Evolutionary conservation across 768 basidiomycete genomes (phyloP), one percentile per base, ranked within the genome.

Genomic region (Suillus subaureus): DNA sequence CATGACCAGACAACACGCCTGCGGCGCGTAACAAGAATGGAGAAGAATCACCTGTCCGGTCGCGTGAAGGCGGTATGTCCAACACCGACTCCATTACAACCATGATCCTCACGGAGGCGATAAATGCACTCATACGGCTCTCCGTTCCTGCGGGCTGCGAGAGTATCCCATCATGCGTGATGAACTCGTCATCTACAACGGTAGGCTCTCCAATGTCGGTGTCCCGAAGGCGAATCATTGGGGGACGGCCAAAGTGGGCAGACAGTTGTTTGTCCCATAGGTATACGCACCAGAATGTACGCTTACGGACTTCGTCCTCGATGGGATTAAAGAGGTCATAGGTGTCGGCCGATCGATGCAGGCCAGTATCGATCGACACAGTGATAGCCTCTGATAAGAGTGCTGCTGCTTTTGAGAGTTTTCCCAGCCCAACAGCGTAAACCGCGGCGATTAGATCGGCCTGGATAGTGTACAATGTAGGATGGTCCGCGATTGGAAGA

Each of bases 251-350:
- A 74, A 97, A 96, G 76, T 94, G 91, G 65, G 92, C 91, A 13
- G 88, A 82, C 8, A 95, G 87, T 72, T 96, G 95, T 78, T 97
- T 97, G 78, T 97, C 96, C 96, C 96, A 97, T 60, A 93, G 85
- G 78, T 97, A 97, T 33, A 96, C 93, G 66, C 93, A 93, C 94
- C 95, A 97, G 77, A 97, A 97, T 0, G 96, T 97, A 70, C 95
- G 89, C 77, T 96, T 97, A 65, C 96, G 86, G 35, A 95, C 88
- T 75, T 97, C 94, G 66, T 92, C 91, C 75, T 96, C 95, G 68
- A 96, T 90, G 11, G 91, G 85, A 77, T 95, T 90, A 75, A 97
- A 97, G 61, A 93, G 83, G 73, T 93, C 90, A 72, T 93, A 93
- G 16, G 87, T 89, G 68, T 95, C 93, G 0, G 92, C 89, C 47